These are phyloP conservation scores for Hirsutella thompsonii DNA, from an alignment of 2,329 filamentous ascomycete genomes.

Conservation along the genomic window DNA sequence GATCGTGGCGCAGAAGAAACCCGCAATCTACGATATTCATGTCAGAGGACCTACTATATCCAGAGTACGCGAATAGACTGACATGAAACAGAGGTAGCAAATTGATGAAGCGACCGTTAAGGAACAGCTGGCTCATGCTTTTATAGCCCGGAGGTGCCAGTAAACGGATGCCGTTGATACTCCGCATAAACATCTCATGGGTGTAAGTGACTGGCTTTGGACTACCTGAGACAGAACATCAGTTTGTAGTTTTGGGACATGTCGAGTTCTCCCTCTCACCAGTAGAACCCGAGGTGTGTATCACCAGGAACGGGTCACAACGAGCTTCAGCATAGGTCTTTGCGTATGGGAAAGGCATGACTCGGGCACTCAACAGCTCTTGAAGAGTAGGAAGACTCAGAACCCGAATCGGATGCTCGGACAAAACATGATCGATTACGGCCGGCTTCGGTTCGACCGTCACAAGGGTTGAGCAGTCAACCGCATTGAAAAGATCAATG, in stretches of 20 bases:
- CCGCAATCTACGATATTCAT: not conserved
- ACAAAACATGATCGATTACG: not conserved
- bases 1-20: not conserved
- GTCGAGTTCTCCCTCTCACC: not conserved
- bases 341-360: conserved; percentile 1
- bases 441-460: not conserved
- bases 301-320: conserved; percentile 2
- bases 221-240: not conserved
- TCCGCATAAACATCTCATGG: not conserved
- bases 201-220: conserved; percentile 1
- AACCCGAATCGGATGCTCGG: not conserved
- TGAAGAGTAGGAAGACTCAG: not conserved
- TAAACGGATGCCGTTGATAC: not conserved
- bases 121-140: not conserved
- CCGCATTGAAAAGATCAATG: not conserved
- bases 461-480: not conserved
- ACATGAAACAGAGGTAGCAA: conserved; percentile 1
- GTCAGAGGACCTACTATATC: not conserved
- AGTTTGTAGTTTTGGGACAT: not conserved
- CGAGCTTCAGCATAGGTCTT: conserved; percentile 3
- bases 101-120: not conserved
- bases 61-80: not conserved
- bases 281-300: conserved; percentile 7
- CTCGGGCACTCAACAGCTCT: not conserved
- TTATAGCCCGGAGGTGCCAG: not conserved